Conservation (phyloP, 2,329 filamentous ascomycete species). For the Pseudogymnoascus sp. region DNA sequence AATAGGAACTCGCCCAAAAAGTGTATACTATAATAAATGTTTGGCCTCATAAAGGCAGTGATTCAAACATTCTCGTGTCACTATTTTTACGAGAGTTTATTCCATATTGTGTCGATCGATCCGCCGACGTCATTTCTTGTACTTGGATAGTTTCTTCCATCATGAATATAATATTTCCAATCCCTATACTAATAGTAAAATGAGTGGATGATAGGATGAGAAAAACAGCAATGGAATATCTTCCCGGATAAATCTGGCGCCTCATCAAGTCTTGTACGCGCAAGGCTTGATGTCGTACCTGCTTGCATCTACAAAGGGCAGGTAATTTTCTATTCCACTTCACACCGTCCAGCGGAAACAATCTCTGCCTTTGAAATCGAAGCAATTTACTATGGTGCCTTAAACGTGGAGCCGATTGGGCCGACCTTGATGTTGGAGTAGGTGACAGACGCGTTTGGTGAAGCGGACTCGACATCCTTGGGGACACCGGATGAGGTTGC, state of each 20-base stretch:
- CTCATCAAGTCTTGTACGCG: neutral
- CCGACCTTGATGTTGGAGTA: conserved; percentile 29
- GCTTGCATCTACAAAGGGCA: neutral
- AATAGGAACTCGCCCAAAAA: too few relatives aligned
- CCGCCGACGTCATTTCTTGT: too few relatives aligned
- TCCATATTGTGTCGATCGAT: too few relatives aligned
- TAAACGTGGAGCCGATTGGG: conserved; percentile 27
- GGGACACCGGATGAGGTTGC: conserved; percentile 44
- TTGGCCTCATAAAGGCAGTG: too few relatives aligned
- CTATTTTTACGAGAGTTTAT: too few relatives aligned
- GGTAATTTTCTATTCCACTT: neutral
- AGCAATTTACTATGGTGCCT: neutral
- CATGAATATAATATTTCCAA: too few relatives aligned
- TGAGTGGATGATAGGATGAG: neutral
- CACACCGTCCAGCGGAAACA: neutral
- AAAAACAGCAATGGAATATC: neutral
- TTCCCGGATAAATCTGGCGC: neutral
- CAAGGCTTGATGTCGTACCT: too few relatives aligned
- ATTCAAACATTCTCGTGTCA: too few relatives aligned
- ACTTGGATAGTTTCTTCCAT: too few relatives aligned
- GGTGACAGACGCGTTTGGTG: conserved; percentile 37
- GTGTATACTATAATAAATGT: too few relatives aligned
- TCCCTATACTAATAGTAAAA: neutral
- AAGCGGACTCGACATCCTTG: conserved; percentile 37
- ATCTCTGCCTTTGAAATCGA: neutral